A percentile compares a stretch with the other conserved stretches of the same genome.
phyloP scores from a whole-genome alignment of 768 basidiomycete genomes.

The Tremella yokohamensis region DNA sequence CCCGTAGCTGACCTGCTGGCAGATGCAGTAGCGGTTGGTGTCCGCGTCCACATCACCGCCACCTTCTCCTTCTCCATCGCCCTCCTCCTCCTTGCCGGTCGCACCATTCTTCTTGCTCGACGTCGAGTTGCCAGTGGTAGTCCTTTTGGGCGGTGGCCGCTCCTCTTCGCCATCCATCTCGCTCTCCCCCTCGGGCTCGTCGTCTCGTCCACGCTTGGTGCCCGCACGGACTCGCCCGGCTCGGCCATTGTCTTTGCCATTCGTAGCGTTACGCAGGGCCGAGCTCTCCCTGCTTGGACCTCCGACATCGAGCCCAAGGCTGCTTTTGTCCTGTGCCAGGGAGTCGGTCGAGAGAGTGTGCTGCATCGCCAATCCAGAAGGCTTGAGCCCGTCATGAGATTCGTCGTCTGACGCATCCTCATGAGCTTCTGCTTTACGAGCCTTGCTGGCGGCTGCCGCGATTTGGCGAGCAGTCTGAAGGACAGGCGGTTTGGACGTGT shows the following conservation, averaged over 20 bases:
- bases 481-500: conserved; percentile 28
- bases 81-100: background rate
- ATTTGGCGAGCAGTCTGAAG: conserved; percentile 42
- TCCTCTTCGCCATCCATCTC: conserved; percentile 6
- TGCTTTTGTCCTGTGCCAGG: conserved; percentile 6
- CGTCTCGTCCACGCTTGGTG: conserved; percentile 26
- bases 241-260: conserved; percentile 7
- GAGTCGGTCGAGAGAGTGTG: conserved; percentile 24
- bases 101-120: conserved; percentile 14
- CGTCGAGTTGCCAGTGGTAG: conserved; percentile 7
- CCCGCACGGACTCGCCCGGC: conserved; percentile 12
- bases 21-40: conserved; percentile 44
- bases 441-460: conserved; percentile 37
- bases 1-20: conserved; percentile 48
- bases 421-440: conserved; percentile 21
- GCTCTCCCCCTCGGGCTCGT: conserved; percentile 32
- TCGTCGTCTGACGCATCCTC: conserved; percentile 27
- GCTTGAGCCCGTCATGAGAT: conserved; percentile 24
- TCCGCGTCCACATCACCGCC: conserved; percentile 33
- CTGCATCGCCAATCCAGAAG: conserved; percentile 18
- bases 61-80: conserved; percentile 18
- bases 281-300: background rate
- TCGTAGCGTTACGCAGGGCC: background rate
- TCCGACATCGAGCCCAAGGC: conserved; percentile 6
- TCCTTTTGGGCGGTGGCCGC: background rate